Evolutionary conservation across 495 filamentous ascomycete species (phyloP).

Genomic region (Lasiosphaeriaceae sp.): DNA sequence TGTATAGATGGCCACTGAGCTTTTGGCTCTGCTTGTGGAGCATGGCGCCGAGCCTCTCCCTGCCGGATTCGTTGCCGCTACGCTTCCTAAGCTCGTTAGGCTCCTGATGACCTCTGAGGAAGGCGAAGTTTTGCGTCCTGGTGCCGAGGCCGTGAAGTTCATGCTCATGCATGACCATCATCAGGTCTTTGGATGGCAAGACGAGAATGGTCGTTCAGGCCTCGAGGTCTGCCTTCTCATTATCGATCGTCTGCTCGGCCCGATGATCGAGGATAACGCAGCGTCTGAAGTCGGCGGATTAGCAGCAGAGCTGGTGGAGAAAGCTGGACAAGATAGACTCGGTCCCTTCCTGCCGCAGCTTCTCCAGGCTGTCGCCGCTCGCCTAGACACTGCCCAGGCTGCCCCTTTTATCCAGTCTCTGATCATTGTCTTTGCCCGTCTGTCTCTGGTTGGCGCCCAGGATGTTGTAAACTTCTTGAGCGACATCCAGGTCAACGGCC

Average conservation of each 20-base stretch:
- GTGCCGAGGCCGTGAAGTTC: slow-evolving; percentile 79
- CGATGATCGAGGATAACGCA: slow-evolving; percentile 77
- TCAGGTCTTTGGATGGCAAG: slow-evolving; percentile 79
- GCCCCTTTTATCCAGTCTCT: slow-evolving; percentile 85
- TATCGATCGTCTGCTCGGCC: slow-evolving; percentile 86
- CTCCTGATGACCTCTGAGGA: slow-evolving; percentile 77
- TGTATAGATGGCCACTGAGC: slow-evolving; percentile 69
- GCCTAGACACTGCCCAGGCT: slow-evolving; percentile 73
- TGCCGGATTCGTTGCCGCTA: slow-evolving; percentile 74
- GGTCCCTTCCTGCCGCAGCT: slow-evolving; percentile 87
- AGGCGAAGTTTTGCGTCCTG: slow-evolving; percentile 78
- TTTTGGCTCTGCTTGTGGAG: slow-evolving; percentile 76
- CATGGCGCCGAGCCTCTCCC: slow-evolving; percentile 81
- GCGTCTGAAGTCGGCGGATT: slow-evolving; percentile 95
- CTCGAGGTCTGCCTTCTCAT: slow-evolving; percentile 85
- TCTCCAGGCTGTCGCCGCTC: slow-evolving; percentile 84
- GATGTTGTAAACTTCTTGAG: slow-evolving; percentile 91
- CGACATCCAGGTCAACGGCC: slow-evolving; percentile 68
- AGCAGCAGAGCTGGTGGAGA: slow-evolving; percentile 92
- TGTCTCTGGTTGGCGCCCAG: slow-evolving; percentile 75
- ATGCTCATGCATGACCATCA: slow-evolving; percentile 83
- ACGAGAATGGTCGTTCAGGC: slow-evolving; percentile 72
- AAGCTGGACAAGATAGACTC: slow-evolving; percentile 80
- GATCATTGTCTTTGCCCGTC: slow-evolving; percentile 89
- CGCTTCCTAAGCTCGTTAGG: slow-evolving; percentile 81